phyloP scores from a whole-genome alignment of 2,329 filamentous ascomycete genomes.

The Sporothrix curviconia region DNA sequence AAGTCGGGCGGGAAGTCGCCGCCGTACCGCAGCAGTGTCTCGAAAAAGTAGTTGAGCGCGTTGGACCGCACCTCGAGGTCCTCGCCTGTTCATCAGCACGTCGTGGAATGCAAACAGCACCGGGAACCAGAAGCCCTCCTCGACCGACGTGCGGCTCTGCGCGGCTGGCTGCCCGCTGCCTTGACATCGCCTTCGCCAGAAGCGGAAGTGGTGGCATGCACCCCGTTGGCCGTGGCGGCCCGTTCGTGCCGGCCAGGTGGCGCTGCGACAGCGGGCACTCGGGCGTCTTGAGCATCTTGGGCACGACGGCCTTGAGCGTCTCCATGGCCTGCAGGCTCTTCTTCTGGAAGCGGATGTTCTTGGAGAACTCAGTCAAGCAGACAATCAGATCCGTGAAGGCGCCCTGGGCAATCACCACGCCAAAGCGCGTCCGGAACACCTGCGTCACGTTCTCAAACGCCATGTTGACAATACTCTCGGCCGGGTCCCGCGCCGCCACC shows the following conservation, averaged over 20 bases:
- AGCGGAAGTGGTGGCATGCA: too few species aligned
- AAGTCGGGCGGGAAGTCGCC: slow-evolving; percentile 89
- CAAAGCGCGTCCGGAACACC: slow-evolving; percentile 92
- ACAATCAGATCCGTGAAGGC: slow-evolving; percentile 95
- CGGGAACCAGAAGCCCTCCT: slow-evolving; percentile 98
- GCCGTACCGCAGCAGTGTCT: slow-evolving; percentile 82
- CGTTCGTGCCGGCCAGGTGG: background rate
- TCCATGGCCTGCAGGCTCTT: slow-evolving; percentile 96
- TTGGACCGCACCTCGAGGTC: slow-evolving; percentile 89
- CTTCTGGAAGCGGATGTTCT: slow-evolving; percentile 98
- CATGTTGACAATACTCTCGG: slow-evolving; percentile 92
- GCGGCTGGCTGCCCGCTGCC: slow-evolving; percentile 34
- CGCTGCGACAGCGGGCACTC: slow-evolving; percentile 83
- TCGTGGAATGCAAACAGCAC: slow-evolving; percentile 98
- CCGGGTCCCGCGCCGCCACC: slow-evolving; percentile 84
- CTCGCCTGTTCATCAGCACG: slow-evolving; percentile 96
- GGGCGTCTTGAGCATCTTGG: slow-evolving; percentile 89
- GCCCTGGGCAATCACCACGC: slow-evolving; percentile 90
- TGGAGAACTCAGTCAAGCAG: slow-evolving; percentile 95
- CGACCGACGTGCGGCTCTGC: slow-evolving; percentile 75
- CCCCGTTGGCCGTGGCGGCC: too few species aligned
- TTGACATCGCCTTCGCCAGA: slow-evolving; percentile 38
- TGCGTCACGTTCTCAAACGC: slow-evolving; percentile 95
- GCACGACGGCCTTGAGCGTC: slow-evolving; percentile 84
- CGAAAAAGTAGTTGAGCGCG: slow-evolving; percentile 94